Conservation (phyloP, 805 yeast genomes). For the Yarrowia sp. region DNA sequence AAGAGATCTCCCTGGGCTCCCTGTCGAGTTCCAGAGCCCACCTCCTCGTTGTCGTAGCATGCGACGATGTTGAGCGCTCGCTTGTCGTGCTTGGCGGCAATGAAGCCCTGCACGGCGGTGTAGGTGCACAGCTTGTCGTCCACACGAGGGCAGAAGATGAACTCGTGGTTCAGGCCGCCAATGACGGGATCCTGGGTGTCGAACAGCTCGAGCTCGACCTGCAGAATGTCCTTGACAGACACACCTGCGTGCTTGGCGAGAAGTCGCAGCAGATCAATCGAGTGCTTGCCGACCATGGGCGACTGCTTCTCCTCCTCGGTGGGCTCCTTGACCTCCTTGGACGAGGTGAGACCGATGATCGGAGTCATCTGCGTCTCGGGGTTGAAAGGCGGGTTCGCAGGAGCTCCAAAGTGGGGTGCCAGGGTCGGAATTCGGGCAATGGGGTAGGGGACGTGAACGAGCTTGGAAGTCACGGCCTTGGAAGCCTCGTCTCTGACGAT, state of each 20-base stretch:
- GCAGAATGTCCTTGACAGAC: constrained; percentile 59
- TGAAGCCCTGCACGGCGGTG: constrained; percentile 57
- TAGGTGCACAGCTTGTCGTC: constrained; percentile 83
- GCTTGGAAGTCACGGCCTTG: constrained; percentile 37
- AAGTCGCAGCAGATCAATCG: constrained; percentile 64
- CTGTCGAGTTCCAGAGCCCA: constrained; percentile 75
- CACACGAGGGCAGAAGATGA: constrained; percentile 75
- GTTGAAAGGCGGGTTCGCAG: constrained; percentile 69
- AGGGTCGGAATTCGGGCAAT: constrained; percentile 78
- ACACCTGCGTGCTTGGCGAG: constrained; percentile 61
- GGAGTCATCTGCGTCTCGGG: constrained; percentile 80
- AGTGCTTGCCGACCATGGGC: constrained; percentile 69
- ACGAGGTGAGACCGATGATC: constrained; percentile 56
- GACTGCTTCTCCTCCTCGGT: constrained; percentile 63
- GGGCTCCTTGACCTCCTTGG: constrained; percentile 40
- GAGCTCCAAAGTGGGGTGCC: constrained; percentile 83
- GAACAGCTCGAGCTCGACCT: constrained; percentile 72
- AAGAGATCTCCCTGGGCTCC: constrained; percentile 79
- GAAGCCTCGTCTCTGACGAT: constrained; percentile 46
- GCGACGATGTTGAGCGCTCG: constrained; percentile 50
- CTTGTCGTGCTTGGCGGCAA: constrained; percentile 40
- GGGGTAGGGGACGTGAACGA: constrained; percentile 43
- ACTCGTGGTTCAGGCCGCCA: constrained; percentile 77
- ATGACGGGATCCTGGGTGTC: constrained; percentile 77
- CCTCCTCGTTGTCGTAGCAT: constrained; percentile 78